A percentile compares a stretch with the other conserved stretches of the same genome.
Conservation (phyloP, 2,329 filamentous ascomycete species). For the Purpureocillium lavendulum region DNA sequence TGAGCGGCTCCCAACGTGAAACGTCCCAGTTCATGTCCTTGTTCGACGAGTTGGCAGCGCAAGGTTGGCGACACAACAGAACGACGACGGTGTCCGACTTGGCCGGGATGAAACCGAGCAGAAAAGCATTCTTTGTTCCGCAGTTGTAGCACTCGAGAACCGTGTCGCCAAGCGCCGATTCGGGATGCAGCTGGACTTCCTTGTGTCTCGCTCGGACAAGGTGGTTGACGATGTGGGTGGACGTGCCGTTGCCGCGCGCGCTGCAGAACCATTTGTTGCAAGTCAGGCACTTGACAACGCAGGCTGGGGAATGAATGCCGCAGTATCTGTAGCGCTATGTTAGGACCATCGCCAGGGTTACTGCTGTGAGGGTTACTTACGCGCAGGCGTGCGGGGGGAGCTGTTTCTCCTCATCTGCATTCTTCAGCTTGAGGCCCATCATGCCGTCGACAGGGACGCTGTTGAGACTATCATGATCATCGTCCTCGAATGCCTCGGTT, state of each 20-base stretch:
- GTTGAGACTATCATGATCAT: slow-evolving; percentile 67
- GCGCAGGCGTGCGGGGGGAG: slow-evolving; percentile 93
- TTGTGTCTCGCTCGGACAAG: slow-evolving; percentile 95
- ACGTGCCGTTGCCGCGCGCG: slow-evolving; percentile 90
- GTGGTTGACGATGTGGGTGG: slow-evolving; percentile 97
- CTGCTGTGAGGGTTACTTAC: slow-evolving; percentile 44
- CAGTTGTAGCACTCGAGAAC: slow-evolving; percentile 98
- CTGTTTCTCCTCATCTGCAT: slow-evolving; percentile 73
- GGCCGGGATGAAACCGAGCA: slow-evolving; percentile 94
- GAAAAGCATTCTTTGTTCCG: slow-evolving; percentile 97
- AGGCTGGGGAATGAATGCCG: slow-evolving; percentile 91
- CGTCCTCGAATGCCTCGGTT: slow-evolving; percentile 74
- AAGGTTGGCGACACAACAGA: slow-evolving; percentile 90
- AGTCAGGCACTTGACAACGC: slow-evolving; percentile 89
- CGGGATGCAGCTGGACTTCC: slow-evolving; percentile 93
- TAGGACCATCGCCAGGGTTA: slow-evolving; percentile 8
- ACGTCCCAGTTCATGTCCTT: slow-evolving; percentile 99
- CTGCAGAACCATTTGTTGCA: slow-evolving; percentile 99
- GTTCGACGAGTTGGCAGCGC: slow-evolving; percentile 85
- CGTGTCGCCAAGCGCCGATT: slow-evolving; percentile 88
- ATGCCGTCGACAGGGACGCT: slow-evolving; percentile 74
- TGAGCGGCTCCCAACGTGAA: slow-evolving; percentile 93
- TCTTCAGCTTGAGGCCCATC: slow-evolving; percentile 52
- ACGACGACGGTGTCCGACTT: slow-evolving; percentile 99
- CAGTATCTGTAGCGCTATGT: slow-evolving; percentile 60